Conservation (phyloP, 345 rosid genomes). For the Populus tremula region DNA sequence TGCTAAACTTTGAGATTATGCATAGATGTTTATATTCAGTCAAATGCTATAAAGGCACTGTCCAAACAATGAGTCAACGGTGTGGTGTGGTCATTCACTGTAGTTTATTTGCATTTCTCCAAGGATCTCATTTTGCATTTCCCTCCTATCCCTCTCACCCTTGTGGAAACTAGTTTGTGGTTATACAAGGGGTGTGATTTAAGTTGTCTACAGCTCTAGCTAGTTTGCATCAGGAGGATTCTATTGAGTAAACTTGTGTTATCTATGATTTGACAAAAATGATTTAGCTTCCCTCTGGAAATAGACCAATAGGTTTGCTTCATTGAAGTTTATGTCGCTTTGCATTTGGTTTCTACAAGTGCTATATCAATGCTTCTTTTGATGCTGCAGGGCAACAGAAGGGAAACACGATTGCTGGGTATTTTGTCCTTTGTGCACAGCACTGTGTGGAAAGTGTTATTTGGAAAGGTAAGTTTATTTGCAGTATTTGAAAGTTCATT, state of each 20-base stretch:
- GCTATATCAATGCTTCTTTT: constrained; percentile 9
- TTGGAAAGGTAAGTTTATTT: constrained; percentile 64
- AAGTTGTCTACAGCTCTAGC: not conserved
- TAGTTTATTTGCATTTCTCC: not conserved
- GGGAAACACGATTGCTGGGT: constrained; percentile 90
- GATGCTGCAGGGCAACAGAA: constrained; percentile 75
- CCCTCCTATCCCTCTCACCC: not conserved
- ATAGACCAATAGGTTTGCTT: not conserved
- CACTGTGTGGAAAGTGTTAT: constrained; percentile 95
- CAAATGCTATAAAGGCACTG: not conserved
- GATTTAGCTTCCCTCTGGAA: not conserved
- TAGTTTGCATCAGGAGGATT: no score
- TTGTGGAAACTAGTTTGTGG: not conserved
- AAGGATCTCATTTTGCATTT: not conserved
- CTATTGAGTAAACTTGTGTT: not conserved
- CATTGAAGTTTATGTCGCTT: not conserved
- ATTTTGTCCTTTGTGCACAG: constrained; percentile 91
- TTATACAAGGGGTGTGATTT: not conserved
- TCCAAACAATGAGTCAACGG: not conserved
- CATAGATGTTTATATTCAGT: not conserved
- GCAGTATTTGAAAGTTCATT: constrained; percentile 1
- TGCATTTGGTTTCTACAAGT: not conserved
- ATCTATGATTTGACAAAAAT: not conserved
- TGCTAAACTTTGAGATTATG: not conserved
- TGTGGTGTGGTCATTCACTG: not conserved